Evolutionary conservation across 169 alveolate genomes (phyloP).

Genomic region (Cryptosporidium sp.): DNA sequence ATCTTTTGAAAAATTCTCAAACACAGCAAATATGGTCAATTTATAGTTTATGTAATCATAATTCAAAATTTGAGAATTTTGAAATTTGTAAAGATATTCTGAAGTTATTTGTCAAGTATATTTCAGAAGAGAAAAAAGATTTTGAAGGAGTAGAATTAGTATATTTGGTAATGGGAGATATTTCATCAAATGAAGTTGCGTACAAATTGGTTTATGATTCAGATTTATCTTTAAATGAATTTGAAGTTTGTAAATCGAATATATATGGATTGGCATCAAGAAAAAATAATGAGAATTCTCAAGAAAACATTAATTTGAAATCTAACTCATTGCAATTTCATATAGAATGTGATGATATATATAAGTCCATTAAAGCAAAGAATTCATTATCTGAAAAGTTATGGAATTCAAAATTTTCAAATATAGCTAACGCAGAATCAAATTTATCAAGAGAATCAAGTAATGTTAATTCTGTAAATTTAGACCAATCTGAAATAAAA

Average conservation of each 20-base stretch:
- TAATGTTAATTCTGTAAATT: background rate
- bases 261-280: constrained; percentile 29
- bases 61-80: constrained; percentile 4
- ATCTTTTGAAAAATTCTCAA: background rate
- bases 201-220: constrained; percentile 29
- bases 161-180: constrained; percentile 8
- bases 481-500: background rate
- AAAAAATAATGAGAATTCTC: background rate
- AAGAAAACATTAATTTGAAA: background rate
- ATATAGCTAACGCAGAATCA: background rate
- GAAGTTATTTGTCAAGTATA: constrained; percentile 5
- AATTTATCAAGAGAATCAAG: background rate
- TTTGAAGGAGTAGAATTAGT: constrained; percentile 1
- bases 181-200: background rate
- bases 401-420: constrained; percentile 50
- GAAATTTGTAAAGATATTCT: constrained; percentile 17
- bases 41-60: constrained; percentile 63
- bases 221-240: background rate
- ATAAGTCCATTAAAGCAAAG: constrained; percentile 3
- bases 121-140: background rate
- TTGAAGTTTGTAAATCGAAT: background rate
- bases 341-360: constrained; percentile 49
- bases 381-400: constrained; percentile 22
- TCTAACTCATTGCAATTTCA: constrained; percentile 7
- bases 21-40: constrained; percentile 40